Evolutionary conservation across 805 yeast genomes (phyloP).

Genomic region (Candida pseudoglaebosa): DNA sequence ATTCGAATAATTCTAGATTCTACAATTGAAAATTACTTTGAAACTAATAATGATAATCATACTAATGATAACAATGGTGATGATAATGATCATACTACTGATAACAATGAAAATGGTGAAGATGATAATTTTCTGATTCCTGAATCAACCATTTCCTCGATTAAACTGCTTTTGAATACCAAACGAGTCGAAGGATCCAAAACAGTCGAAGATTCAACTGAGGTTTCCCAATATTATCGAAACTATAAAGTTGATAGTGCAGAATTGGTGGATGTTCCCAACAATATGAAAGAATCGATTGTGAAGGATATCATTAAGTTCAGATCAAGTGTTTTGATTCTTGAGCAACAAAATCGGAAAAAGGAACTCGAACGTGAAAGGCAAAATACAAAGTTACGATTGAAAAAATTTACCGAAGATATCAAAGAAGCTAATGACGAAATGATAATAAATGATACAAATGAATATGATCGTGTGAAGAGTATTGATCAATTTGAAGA

Average conservation of each 20-base stretch:
- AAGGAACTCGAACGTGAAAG: slow-evolving; percentile 47
- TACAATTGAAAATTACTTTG: not conserved
- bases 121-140: not conserved
- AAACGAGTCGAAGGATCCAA: slow-evolving; percentile 12
- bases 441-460: slow-evolving; percentile 1
- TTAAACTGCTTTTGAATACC: not conserved
- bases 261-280: slow-evolving; percentile 56
- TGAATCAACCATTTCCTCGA: not conserved
- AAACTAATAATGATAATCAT: not conserved
- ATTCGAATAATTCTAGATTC: slow-evolving; percentile 10
- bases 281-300: slow-evolving; percentile 48
- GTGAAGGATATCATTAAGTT: slow-evolving; percentile 52
- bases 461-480: slow-evolving; percentile 15
- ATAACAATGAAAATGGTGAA: not conserved
- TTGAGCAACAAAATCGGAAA: slow-evolving; percentile 50
- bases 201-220: slow-evolving; percentile 28
- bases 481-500: slow-evolving; percentile 20
- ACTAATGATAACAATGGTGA: not conserved
- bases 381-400: slow-evolving; percentile 42
- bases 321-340: slow-evolving; percentile 48
- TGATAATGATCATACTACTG: not conserved
- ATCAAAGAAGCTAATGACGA: slow-evolving; percentile 28
- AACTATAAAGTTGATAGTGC: slow-evolving; percentile 52
- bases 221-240: slow-evolving; percentile 31
- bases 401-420: slow-evolving; percentile 44